These are phyloP conservation scores for Hypoxylon perforatum DNA, from an alignment of 495 filamentous ascomycete species.

Conservation along the genomic window DNA sequence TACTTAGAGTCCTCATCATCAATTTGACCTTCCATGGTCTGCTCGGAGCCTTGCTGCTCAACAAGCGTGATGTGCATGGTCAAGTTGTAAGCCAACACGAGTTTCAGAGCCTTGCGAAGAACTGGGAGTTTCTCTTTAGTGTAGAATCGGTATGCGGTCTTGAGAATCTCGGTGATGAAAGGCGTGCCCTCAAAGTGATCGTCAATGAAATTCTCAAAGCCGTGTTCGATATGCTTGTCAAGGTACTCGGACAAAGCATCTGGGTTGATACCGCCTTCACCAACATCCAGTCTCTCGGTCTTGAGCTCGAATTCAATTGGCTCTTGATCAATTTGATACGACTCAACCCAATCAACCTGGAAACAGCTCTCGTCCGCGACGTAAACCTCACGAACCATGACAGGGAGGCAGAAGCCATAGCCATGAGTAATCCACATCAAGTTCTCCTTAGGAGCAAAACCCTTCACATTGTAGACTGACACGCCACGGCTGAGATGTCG, in stretches of 20 bases:
- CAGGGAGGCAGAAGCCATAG: conserved; percentile 87
- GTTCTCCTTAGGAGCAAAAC: conserved; percentile 82
- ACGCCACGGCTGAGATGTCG: conserved; percentile 86
- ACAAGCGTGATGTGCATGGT: conserved; percentile 93
- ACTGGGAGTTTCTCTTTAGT: conserved; percentile 82
- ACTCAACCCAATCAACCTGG: conserved; percentile 89
- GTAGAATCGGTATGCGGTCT: conserved; percentile 92
- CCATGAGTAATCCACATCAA: conserved; percentile 87
- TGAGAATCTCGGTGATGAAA: conserved; percentile 92
- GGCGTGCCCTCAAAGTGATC: conserved; percentile 93
- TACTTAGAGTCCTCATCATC: conserved; percentile 80
- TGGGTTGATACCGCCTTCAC: conserved; percentile 82
- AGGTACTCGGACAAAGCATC: conserved; percentile 85
- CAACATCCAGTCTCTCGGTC: conserved; percentile 86
- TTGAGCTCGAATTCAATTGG: conserved; percentile 83
- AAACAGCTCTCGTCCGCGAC: conserved; percentile 93
- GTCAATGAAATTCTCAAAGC: conserved; percentile 91
- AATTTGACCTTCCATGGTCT: conserved; percentile 80
- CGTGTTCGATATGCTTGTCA: conserved; percentile 88
- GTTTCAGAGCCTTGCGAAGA: conserved; percentile 89
- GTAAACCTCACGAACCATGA: conserved; percentile 89
- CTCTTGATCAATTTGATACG: conserved; percentile 69
- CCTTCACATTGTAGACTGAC: conserved; percentile 92
- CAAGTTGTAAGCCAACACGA: conserved; percentile 91
- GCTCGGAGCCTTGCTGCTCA: conserved; percentile 84